A percentile compares a stretch with the other conserved stretches of the same genome.
These are phyloP conservation scores for Aureobasidium sp. DNA, from an alignment of 2,329 filamentous ascomycete genomes.

Conservation along the genomic window DNA sequence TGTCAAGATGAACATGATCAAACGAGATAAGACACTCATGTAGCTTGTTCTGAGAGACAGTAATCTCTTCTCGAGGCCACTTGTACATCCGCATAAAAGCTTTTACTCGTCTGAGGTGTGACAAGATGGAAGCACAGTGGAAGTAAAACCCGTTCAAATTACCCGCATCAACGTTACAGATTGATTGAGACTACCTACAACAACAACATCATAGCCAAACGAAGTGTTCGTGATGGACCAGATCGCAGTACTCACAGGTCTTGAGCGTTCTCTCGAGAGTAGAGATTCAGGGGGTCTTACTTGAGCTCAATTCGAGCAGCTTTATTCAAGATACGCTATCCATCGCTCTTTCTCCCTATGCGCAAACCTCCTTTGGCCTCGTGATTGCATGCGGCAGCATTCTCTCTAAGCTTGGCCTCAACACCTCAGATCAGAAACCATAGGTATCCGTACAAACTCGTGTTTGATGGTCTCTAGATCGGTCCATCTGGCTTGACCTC, in stretches of 20 bases:
- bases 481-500: neutral
- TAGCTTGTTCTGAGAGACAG: no score
- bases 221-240: neutral
- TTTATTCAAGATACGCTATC: neutral
- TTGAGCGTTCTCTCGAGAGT: neutral
- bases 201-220: neutral
- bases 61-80: no score
- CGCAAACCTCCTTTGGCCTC: neutral
- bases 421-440: neutral
- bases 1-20: constrained; percentile 49
- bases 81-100: no score
- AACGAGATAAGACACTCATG: no score
- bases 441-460: neutral
- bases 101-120: no score
- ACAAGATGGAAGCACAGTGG: no score
- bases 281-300: neutral
- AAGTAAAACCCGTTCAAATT: no score
- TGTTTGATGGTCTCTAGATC: neutral
- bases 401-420: neutral
- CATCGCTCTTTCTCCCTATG: neutral
- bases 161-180: no score
- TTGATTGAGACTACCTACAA: neutral
- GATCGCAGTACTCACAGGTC: neutral
- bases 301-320: neutral
- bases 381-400: neutral